These are phyloP conservation scores for Claviceps citrina DNA, from an alignment of 2,329 filamentous ascomycete genomes.

Conservation along the genomic window DNA sequence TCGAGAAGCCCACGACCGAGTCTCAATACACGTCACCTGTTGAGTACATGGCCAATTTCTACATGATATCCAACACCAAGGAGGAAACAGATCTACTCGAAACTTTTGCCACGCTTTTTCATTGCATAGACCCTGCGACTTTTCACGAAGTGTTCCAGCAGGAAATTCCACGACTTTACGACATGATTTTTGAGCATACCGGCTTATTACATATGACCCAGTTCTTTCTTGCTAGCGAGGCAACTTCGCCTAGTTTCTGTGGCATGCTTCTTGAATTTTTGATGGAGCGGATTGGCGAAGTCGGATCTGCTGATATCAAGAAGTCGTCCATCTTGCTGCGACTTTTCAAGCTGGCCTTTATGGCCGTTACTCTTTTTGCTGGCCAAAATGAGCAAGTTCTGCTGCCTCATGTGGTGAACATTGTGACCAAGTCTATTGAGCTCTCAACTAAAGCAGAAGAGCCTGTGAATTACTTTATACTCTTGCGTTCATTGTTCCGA, in stretches of 20 bases:
- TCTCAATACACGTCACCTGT: conserved; percentile 65
- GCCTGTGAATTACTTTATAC: conserved; percentile 95
- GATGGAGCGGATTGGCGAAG: conserved; percentile 91
- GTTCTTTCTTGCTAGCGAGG: conserved; percentile 96
- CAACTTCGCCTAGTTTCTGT: conserved; percentile 91
- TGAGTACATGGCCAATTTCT: conserved; percentile 86
- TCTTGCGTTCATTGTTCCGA: conserved; percentile 80
- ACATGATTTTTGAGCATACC: conserved; percentile 95
- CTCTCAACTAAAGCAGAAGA: conserved; percentile 90
- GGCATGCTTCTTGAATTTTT: conserved; percentile 96
- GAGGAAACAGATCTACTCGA: conserved; percentile 96
- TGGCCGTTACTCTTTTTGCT: conserved; percentile 95
- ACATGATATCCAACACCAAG: conserved; percentile 83
- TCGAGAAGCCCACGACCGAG: conserved; percentile 62
- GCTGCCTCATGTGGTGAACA: conserved; percentile 88
- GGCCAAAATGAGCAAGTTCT: conserved; percentile 90
- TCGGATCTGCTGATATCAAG: conserved; percentile 80
- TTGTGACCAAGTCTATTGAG: conserved; percentile 94
- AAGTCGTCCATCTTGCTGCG: conserved; percentile 85
- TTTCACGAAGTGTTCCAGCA: conserved; percentile 98
- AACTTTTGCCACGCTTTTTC: conserved; percentile 95
- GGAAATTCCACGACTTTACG: conserved; percentile 90
- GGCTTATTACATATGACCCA: conserved; percentile 89
- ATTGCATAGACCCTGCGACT: conserved; percentile 93
- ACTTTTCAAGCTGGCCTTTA: conserved; percentile 95